These are phyloP conservation scores for Solanum neorickii DNA, from an alignment of 257 asterid species.

Conservation along the genomic window DNA sequence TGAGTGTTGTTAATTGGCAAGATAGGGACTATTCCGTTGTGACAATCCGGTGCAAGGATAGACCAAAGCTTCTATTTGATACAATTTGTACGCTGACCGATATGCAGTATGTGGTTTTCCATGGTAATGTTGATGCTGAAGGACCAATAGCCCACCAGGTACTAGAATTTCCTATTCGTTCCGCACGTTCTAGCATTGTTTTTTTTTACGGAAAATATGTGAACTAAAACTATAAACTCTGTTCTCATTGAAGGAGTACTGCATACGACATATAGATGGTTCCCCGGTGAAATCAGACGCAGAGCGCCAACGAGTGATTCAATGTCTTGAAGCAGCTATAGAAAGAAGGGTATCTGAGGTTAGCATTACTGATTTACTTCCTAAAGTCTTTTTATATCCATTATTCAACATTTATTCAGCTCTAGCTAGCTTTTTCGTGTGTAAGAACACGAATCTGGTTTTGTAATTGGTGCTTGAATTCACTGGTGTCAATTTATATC, in stretches of 20 bases:
- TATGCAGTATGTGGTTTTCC: conserved; percentile 56
- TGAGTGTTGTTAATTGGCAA: conserved; percentile 29
- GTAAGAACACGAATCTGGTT: not conserved
- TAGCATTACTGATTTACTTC: not conserved
- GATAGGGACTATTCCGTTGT: conserved; percentile 47
- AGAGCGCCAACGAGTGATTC: conserved; percentile 47
- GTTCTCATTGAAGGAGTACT: conserved; percentile 38
- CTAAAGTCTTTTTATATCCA: not conserved
- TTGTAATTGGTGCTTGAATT: not conserved
- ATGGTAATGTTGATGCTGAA: conserved; percentile 42
- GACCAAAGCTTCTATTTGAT: conserved; percentile 64
- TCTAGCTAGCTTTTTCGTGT: not conserved
- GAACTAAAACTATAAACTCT: not conserved
- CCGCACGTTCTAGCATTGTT: not conserved
- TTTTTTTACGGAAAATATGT: not conserved
- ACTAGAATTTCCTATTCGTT: not conserved
- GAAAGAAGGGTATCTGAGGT: conserved; percentile 61
- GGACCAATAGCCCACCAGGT: conserved; percentile 63
- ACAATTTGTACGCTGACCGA: conserved; percentile 59
- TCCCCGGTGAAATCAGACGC: conserved; percentile 48
- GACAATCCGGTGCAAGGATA: conserved; percentile 34
- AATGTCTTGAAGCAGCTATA: conserved; percentile 70
- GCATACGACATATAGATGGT: conserved; percentile 57
- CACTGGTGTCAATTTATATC: not conserved
- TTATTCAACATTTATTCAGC: not conserved